Base-by-base conservation (phyloP, 139 green algal species). In the Chlorella sorokiniana region DNA sequence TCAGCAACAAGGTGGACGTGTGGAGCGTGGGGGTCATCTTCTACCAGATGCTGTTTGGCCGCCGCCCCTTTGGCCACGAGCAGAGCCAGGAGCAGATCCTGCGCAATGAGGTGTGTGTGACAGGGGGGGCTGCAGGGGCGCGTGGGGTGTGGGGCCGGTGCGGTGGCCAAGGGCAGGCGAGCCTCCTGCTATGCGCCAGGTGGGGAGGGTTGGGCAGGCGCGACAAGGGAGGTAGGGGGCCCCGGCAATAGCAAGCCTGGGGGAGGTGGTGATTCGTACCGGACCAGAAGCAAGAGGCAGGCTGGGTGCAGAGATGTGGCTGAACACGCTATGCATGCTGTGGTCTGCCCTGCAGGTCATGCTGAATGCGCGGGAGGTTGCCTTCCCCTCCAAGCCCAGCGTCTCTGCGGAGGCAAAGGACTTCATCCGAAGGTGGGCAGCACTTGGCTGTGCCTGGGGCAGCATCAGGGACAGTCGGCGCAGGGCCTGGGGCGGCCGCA, bases 1-100 rank as follows among this genome's bases (percentile, higher is more conserved):
- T 99, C 83, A 94, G 88, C 61, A 97, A 95, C 87, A 99, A 99
- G 91, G 94, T 98, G 76, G 96, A 99, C 79, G 94, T 98, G 59
- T 99, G 89, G 94, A 91, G 86, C 4, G 90, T 90, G 63, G 96
- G 96, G 22, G 93, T 99, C 51, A 96, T 99, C 56, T 85, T 98
- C 61, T 99, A 94, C 82, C 93, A 98, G 90, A 95, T 98, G 94
- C 88, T 99, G 81, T 98, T 93, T 81, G 95, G 96, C 37, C 86
- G 75, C 71, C 88, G 96, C 38, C 96, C 96, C 11, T 99, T 98
- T 93, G 88, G 93, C 31, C 86, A 94, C 80, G 90, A 88, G 38
- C 71, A 83, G 68, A 83, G 59, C 33, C 94, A 97, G 88, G 95
- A 98, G 88, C 85, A 93, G 70, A 96, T 99, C 45, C 86, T 98